Base-by-base conservation (phyloP, 2,329 filamentous ascomycete genomes). In the Sclerotinia sclerotiorum region DNA sequence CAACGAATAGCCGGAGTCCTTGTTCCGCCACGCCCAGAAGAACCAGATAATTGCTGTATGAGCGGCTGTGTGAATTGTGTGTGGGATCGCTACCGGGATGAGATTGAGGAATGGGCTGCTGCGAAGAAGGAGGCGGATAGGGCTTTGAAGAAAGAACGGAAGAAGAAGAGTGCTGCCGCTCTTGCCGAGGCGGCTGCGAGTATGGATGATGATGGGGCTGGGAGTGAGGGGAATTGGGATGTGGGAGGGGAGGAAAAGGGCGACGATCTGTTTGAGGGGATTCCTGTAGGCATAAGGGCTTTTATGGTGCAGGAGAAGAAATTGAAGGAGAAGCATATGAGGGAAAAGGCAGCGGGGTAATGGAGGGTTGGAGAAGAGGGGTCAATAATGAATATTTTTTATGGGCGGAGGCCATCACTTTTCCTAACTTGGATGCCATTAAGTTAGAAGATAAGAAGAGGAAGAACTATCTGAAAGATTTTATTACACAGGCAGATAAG, bases 11-110 rank as follows among this genome's bases (percentile, higher is more conserved):
- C 91, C 1, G 94, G 94, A 4, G 85, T 98, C 0, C 80, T 87
- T 24, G 90, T 98, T 5, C 95, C 95, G 2, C 94, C 93, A 0
- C 86, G 87, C 60, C 95, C 95, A 1, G 85, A 88, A 60, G 94
- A 99, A 80, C 95, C 95, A 4, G 95, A 98, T 76, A 97, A 99
- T 77, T 99, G 95, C 84, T 99, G 95, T 80, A 99, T 99, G 95
- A 95, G 92, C 76, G 95, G 95, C 3, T 99, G 95, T 78, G 94
- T 97, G 61, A 94, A 98, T 79, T 99, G 95, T 79, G 95, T 98
- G 3, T 98, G 94, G 94, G 94, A 97, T 75, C 84, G 88, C 65
- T 98, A 89, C 79, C 86, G 94, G 11, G 94, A 99, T 73, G 95
- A 98, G 65, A 84, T 98, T 80, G 94, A 98, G 79, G 91, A 92